phyloP scores from a whole-genome alignment of 2,329 filamentous ascomycete genomes.

The Fusarium sp. region DNA sequence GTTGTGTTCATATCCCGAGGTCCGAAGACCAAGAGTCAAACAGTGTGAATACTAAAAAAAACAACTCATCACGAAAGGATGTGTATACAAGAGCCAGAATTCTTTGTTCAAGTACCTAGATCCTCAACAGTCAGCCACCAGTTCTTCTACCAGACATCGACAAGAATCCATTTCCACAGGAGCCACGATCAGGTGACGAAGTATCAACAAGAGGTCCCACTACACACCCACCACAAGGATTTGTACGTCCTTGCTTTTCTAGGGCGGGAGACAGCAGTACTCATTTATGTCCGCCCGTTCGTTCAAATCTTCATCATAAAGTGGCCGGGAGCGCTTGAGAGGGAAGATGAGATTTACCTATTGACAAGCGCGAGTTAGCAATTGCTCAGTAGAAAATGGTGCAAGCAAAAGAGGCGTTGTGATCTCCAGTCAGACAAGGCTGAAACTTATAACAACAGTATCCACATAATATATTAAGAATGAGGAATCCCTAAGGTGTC shows the following conservation, averaged over 20 bases:
- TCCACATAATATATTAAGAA: conserved; percentile 73
- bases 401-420: conserved; percentile 33
- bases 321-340: conserved; percentile 36
- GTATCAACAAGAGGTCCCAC: conserved; percentile 69
- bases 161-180: conserved; percentile 42
- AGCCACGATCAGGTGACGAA: conserved; percentile 69
- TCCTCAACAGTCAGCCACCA: conserved; percentile 44
- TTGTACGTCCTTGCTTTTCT: conserved; percentile 69
- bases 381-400: conserved; percentile 14
- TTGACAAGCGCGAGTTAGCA: conserved; percentile 49
- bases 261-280: conserved; percentile 56
- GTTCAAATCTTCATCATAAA: conserved; percentile 71
- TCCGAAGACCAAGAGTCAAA: conserved; percentile 58
- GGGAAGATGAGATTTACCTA: conserved; percentile 51
- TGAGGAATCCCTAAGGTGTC: conserved; percentile 73
- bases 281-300: conserved; percentile 75
- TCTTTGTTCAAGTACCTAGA: conserved; percentile 47
- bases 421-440: conserved; percentile 69
- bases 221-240: conserved; percentile 61
- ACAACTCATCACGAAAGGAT: conserved; percentile 57
- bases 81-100: conserved; percentile 25
- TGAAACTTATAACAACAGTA: conserved; percentile 69
- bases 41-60: conserved; percentile 65
- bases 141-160: conserved; percentile 33
- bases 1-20: conserved; percentile 61